Evolutionary conservation across 257 asterid species (phyloP).

Genomic region (Cynanchum wilfordii): DNA sequence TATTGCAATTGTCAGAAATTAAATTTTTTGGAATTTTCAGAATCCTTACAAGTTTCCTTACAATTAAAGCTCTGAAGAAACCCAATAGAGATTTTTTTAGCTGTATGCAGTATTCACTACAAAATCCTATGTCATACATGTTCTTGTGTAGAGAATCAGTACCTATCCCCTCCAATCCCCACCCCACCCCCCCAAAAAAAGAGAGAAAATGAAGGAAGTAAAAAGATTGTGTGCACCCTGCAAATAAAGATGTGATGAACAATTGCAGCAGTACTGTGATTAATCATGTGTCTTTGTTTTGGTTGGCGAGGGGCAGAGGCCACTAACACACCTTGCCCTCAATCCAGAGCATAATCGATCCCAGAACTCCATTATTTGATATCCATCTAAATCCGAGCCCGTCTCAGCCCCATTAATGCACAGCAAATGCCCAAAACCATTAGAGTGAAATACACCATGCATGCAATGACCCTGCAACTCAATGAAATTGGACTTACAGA

Average conservation of each 20-base stretch:
- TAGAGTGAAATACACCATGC: constrained; percentile 92
- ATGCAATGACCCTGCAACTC: constrained; percentile 63
- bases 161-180: not conserved
- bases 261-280: not conserved
- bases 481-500: constrained; percentile 49
- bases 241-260: not conserved
- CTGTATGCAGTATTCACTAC: not conserved
- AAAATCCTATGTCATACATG: not conserved
- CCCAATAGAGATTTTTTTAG: not conserved
- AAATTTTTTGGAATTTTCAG: not conserved
- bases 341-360: constrained; percentile 79
- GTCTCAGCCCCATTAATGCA: constrained; percentile 68
- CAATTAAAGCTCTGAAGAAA: not conserved
- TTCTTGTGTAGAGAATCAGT: not conserved
- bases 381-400: constrained; percentile 61
- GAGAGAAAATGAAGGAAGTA: not conserved
- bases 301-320: not conserved
- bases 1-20: not conserved
- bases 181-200: not conserved
- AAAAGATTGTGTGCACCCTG: not conserved
- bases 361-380: constrained; percentile 93
- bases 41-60: not conserved
- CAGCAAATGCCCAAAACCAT: constrained; percentile 92
- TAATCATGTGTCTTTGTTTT: not conserved
- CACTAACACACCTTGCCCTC: constrained; percentile 63